These are phyloP conservation scores for Ceratocystis variospora DNA, from an alignment of 2,329 filamentous ascomycete species.

Conservation along the genomic window DNA sequence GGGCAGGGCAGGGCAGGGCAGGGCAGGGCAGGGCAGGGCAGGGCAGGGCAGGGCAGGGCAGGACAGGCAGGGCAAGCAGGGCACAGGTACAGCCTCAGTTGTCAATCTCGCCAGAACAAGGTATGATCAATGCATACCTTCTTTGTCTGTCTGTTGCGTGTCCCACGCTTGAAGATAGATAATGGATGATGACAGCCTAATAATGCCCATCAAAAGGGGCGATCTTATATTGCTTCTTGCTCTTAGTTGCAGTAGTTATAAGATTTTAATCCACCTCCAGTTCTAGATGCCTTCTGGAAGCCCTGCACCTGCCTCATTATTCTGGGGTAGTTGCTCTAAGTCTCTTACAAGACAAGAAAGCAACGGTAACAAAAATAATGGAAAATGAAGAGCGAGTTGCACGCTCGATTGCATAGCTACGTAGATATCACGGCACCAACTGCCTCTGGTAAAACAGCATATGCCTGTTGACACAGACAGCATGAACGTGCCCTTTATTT, in stretches of 20 bases:
- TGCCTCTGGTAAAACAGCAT: too few species aligned
- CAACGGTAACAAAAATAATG: too few species aligned
- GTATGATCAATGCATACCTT: background rate
- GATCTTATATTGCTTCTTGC: background rate
- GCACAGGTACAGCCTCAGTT: background rate
- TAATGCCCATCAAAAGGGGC: background rate
- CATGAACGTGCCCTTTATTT: too few species aligned
- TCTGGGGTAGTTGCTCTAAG: background rate
- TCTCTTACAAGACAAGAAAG: background rate
- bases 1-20: too few species aligned
- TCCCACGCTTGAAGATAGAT: background rate
- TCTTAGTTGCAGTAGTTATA: background rate
- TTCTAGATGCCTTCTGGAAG: constrained; percentile 3
- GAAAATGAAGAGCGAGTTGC: too few species aligned
- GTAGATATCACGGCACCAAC: too few species aligned
- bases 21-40: too few species aligned
- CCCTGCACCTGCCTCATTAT: background rate
- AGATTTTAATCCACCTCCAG: background rate
- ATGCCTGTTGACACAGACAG: too few species aligned
- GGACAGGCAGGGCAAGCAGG: too few species aligned
- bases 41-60: too few species aligned
- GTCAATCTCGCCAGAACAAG: background rate
- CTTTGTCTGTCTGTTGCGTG: background rate
- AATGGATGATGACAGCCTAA: background rate
- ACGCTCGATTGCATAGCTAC: too few species aligned